phyloP scores from a whole-genome alignment of 345 rosid genomes.

The Camelina hispida region DNA sequence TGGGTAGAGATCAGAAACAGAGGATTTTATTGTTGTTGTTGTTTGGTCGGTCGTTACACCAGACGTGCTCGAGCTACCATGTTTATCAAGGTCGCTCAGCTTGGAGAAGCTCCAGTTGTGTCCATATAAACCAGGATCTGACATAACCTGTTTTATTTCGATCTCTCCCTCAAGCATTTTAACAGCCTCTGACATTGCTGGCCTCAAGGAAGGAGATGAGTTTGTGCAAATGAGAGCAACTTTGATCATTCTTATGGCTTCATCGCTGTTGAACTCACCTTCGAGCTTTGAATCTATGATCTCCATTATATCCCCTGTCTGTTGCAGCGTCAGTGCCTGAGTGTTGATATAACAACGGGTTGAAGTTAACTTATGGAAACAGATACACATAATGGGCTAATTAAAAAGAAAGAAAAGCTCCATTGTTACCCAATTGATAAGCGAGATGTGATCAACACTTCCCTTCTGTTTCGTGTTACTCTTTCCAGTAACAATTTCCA shows the following conservation, averaged over 20 bases:
- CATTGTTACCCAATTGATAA: slow-evolving; percentile 49
- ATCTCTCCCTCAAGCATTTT: slow-evolving; percentile 48
- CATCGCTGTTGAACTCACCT: slow-evolving; percentile 40
- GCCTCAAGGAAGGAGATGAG: slow-evolving; percentile 48
- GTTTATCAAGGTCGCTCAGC: slow-evolving; percentile 35
- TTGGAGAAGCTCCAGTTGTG: slow-evolving; percentile 41
- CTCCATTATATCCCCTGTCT: slow-evolving; percentile 41
- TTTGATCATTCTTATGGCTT: slow-evolving; percentile 47
- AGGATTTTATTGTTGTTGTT: slow-evolving; percentile 4
- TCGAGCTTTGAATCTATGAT: slow-evolving; percentile 44
- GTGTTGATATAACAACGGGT: background rate
- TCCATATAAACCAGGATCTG: slow-evolving; percentile 36
- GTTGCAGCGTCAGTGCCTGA: slow-evolving; percentile 44
- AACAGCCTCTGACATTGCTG: slow-evolving; percentile 48
- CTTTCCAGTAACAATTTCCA: slow-evolving; percentile 52
- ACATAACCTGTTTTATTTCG: slow-evolving; percentile 29
- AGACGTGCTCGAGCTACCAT: slow-evolving; percentile 29
- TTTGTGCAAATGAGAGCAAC: slow-evolving; percentile 52
- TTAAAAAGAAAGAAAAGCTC: background rate
- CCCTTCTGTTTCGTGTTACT: slow-evolving; percentile 24
- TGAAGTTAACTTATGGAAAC: background rate
- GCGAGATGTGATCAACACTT: slow-evolving; percentile 31
- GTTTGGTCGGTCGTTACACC: slow-evolving; percentile 14
- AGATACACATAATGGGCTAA: background rate
- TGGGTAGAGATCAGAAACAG: slow-evolving; percentile 37